Conservation (phyloP, 768 basidiomycete genomes). For the Lentinula boryana region DNA sequence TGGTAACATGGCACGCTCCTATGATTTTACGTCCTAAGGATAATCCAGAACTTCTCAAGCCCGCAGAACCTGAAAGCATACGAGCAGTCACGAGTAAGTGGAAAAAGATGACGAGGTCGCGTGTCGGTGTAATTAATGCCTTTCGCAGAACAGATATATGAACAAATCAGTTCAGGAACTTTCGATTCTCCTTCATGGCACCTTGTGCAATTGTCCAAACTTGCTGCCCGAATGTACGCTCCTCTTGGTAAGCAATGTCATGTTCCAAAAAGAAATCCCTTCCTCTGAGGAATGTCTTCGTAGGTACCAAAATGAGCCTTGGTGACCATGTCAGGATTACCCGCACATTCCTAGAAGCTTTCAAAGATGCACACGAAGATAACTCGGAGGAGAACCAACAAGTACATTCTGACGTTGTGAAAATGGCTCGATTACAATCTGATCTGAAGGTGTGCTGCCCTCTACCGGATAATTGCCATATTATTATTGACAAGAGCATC, state of each 20-base stretch:
- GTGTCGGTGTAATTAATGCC: not conserved
- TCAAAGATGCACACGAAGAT: slow-evolving; percentile 41
- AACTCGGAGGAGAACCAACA: slow-evolving; percentile 14
- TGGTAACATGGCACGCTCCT: slow-evolving; percentile 76
- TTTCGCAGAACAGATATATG: slow-evolving; percentile 56
- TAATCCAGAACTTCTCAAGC: slow-evolving; percentile 66
- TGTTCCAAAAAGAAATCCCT: slow-evolving; percentile 22
- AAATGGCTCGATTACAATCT: slow-evolving; percentile 28
- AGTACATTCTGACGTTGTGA: slow-evolving; percentile 17
- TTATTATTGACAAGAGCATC: not conserved
- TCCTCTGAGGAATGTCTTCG: slow-evolving; percentile 78
- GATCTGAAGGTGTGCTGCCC: slow-evolving; percentile 53
- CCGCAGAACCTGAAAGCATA: slow-evolving; percentile 57
- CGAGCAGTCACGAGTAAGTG: slow-evolving; percentile 22
- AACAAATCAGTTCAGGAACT: slow-evolving; percentile 69
- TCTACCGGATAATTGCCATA: not conserved
- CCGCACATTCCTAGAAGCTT: slow-evolving; percentile 69
- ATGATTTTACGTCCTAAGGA: slow-evolving; percentile 60
- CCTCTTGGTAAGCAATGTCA: slow-evolving; percentile 40
- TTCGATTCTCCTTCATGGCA: slow-evolving; percentile 85
- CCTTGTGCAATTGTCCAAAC: slow-evolving; percentile 65
- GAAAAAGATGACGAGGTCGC: not conserved
- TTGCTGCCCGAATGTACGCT: slow-evolving; percentile 76
- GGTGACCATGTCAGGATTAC: slow-evolving; percentile 80
- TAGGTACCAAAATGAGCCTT: slow-evolving; percentile 71